Percentiles rank a stretch among this genome's conserved stretches.
phyloP scores from a whole-genome alignment of 2,329 filamentous ascomycete species.

The Blumeria graminis region DNA sequence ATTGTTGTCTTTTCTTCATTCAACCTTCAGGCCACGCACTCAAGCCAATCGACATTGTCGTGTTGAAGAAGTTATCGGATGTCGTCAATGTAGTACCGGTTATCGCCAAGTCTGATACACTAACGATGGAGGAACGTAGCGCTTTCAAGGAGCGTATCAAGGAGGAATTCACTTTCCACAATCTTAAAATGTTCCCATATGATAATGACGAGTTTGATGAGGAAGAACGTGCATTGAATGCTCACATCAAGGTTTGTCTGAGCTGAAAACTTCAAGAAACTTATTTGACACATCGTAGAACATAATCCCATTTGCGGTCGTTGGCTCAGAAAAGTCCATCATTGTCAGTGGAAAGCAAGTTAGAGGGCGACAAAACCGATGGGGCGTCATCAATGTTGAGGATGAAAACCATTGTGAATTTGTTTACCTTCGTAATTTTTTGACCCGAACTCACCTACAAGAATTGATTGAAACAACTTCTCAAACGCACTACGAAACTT shows the following conservation, averaged over 20 bases:
- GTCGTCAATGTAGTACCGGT: conserved; percentile 98
- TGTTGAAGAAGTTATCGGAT: conserved; percentile 97
- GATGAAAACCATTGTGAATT: conserved; percentile 99
- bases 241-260: conserved; percentile 68
- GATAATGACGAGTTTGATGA: conserved; percentile 98
- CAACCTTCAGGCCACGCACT: conserved; percentile 93
- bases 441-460: conserved; percentile 93
- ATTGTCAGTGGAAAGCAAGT: conserved; percentile 95
- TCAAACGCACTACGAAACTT: conserved; percentile 99
- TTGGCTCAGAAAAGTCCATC: conserved; percentile 94
- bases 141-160: conserved; percentile 98
- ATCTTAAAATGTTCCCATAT: conserved; percentile 99
- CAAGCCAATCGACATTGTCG: conserved; percentile 98
- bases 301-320: conserved; percentile 90
- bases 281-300: conserved; percentile 31
- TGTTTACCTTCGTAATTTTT: conserved; percentile 92
- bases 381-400: conserved; percentile 98
- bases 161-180: conserved; percentile 99
- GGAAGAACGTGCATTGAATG: conserved; percentile 82
- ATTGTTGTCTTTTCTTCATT: conserved; percentile 99
- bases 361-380: conserved; percentile 91
- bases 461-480: conserved; percentile 98
- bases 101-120: conserved; percentile 91
- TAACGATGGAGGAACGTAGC: conserved; percentile 84
- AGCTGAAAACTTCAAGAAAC: neutral